Evolutionary conservation across 352 stramenopile species (phyloP).

Genomic region (Saprolegnia diclina): DNA sequence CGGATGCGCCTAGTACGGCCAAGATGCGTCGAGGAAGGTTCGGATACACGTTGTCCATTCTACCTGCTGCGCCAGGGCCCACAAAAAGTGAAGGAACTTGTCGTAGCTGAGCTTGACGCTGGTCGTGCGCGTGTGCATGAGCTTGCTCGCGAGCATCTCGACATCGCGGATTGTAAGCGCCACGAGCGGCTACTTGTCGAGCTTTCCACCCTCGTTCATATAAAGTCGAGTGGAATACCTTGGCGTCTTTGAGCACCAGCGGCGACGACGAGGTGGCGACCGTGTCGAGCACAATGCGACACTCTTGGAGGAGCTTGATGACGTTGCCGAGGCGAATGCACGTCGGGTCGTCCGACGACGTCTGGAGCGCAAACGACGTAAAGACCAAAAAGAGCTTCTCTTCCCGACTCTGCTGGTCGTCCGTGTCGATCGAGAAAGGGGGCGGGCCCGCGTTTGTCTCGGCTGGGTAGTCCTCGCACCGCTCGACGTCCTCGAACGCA

Average conservation of each 20-base stretch:
- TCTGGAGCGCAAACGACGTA: constrained; percentile 60
- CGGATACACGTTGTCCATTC: neutral
- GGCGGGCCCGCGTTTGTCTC: too few species aligned
- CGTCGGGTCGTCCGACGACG: constrained; percentile 72
- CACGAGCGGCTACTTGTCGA: constrained; percentile 70
- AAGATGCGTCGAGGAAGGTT: too few species aligned
- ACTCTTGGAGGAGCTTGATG: constrained; percentile 72
- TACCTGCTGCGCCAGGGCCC: constrained; percentile 68
- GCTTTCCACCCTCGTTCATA: too few species aligned
- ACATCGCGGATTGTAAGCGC: constrained; percentile 66
- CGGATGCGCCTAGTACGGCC: constrained; percentile 15
- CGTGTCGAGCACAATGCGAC: constrained; percentile 29
- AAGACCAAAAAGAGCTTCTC: constrained; percentile 79
- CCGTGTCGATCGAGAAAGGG: neutral
- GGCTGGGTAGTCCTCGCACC: neutral
- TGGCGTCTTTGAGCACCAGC: neutral
- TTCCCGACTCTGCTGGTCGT: constrained; percentile 24
- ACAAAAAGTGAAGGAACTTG: constrained; percentile 55
- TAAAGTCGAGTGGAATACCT: too few species aligned
- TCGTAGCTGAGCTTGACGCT: constrained; percentile 68
- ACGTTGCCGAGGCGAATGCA: constrained; percentile 60
- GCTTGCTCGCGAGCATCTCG: constrained; percentile 62
- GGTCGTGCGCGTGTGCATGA: constrained; percentile 53
- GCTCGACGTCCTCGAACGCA: constrained; percentile 6
- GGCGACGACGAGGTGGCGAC: constrained; percentile 17